Conservation (phyloP, 768 basidiomycete species). For the Psilocybe tampanensis region DNA sequence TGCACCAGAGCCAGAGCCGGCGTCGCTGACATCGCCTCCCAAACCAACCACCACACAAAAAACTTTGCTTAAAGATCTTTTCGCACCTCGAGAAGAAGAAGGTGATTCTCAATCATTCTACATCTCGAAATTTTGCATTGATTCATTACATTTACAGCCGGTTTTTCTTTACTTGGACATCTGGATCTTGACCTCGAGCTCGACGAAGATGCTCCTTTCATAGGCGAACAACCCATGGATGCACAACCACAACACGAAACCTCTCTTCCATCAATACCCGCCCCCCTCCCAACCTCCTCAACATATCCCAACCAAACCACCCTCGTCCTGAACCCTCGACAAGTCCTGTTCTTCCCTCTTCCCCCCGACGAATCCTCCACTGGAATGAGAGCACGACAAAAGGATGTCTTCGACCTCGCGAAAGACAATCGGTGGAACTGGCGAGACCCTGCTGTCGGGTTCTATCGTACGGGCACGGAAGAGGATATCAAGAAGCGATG, state of each 20-base stretch:
- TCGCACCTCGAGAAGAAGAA: constrained; percentile 69
- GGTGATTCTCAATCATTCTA: constrained; percentile 39
- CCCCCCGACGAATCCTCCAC: constrained; percentile 22
- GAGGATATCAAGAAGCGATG: constrained; percentile 69
- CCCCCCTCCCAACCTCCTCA: constrained; percentile 8
- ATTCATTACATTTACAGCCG: constrained; percentile 37
- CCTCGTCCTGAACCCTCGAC: constrained; percentile 51
- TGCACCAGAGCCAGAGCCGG: constrained; percentile 1
- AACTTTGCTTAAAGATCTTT: constrained; percentile 67
- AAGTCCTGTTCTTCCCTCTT: constrained; percentile 67
- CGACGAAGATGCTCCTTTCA: constrained; percentile 53
- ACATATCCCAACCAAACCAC: constrained; percentile 24
- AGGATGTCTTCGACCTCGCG: constrained; percentile 52
- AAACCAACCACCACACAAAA: constrained; percentile 3
- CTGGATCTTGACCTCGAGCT: constrained; percentile 75
- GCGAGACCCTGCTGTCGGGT: constrained; percentile 41
- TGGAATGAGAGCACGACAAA: constrained; percentile 34
- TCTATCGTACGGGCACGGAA: constrained; percentile 52
- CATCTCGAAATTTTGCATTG: background rate
- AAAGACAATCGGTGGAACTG: constrained; percentile 52
- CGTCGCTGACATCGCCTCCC: background rate
- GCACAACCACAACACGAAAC: constrained; percentile 4
- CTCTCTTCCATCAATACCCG: constrained; percentile 1
- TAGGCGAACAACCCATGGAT: constrained; percentile 16
- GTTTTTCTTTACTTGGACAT: constrained; percentile 77